Evolutionary conservation across 495 filamentous ascomycete species (phyloP), one percentile per base, ranked within the genome.

Genomic region (Niebla homalea): DNA sequence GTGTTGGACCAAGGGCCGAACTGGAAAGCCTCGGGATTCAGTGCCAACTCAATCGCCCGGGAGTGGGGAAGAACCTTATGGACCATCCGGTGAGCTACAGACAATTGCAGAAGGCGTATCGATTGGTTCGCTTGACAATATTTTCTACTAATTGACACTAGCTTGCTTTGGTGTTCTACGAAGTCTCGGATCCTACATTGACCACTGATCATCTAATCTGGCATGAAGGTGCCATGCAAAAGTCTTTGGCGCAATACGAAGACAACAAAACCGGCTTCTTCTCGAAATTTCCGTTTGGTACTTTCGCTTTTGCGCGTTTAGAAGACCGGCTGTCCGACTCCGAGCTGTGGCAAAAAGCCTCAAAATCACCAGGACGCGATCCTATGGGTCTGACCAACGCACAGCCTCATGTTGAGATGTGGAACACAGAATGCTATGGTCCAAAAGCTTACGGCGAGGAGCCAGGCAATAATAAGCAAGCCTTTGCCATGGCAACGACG

Each of bases 41-140:
- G n/a, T 65, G 71, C 22, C 53, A 67, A 18, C 58, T 69, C 2
- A 62, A 77, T 21, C 56, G 72, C 1, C 76, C 75, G 8, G 77
- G 73, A 11, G 76, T 80, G 2, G 76, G 76, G 4, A 67, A 67
- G 46, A 76, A 75, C 39, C 64, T 80, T 5, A 68, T 69, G 55
- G 78, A 81, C 49, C 77, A 79, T 57, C 67, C 69, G 48, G 67
- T 70, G 39, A 42, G 39, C 10, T 23, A 8, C 4, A 11, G 11
- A 11, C 11, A 42, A 8, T 23, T 11, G 18, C 8, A 6, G 1
- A 42, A 19, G 1, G 10, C 21, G 10, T 32, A 12, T 5, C 16
- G 5, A 16, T 20, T 14, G 15, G 16, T 21, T 36, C 26, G 19
- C 44, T 38, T 32, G 29, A 32, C 14, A 12, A 11, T 32, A 2